Percentiles rank a stretch among this genome's conserved stretches.
Evolutionary conservation across 495 filamentous ascomycete species (phyloP).

Genomic region (Penicillium manginii): DNA sequence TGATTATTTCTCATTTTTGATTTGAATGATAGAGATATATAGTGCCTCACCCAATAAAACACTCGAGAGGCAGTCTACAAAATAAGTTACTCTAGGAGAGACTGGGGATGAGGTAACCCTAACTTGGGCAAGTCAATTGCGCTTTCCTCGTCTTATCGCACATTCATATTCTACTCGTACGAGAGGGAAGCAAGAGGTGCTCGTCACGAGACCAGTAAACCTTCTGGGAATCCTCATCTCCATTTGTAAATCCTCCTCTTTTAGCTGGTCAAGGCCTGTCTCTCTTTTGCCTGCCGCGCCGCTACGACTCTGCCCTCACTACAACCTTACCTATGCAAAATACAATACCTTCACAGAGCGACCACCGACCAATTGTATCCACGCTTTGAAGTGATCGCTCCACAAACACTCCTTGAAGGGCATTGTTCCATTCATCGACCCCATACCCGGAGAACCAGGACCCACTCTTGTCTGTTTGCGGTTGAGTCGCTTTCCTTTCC

Average conservation of each 20-base stretch:
- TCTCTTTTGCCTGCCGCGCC: background rate
- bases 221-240: background rate
- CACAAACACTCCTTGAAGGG: slow-evolving; percentile 13
- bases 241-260: background rate
- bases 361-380: background rate
- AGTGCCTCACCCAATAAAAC: no score
- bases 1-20: no score
- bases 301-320: background rate
- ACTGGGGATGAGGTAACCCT: no score
- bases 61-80: no score
- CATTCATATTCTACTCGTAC: no score
- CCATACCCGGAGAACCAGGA: slow-evolving; percentile 13
- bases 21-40: no score
- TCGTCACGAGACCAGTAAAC: no score
- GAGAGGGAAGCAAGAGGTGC: no score
- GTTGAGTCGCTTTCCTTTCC: slow-evolving; percentile 15
- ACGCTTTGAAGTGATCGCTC: background rate
- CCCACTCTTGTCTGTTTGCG: slow-evolving; percentile 26
- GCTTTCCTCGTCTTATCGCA: no score
- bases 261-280: background rate
- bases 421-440: slow-evolving; percentile 27
- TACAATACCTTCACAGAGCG: background rate
- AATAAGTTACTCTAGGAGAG: no score
- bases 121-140: no score
- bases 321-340: background rate